These are phyloP conservation scores for Xylaria castorea DNA, from an alignment of 495 filamentous ascomycete genomes.

Conservation along the genomic window DNA sequence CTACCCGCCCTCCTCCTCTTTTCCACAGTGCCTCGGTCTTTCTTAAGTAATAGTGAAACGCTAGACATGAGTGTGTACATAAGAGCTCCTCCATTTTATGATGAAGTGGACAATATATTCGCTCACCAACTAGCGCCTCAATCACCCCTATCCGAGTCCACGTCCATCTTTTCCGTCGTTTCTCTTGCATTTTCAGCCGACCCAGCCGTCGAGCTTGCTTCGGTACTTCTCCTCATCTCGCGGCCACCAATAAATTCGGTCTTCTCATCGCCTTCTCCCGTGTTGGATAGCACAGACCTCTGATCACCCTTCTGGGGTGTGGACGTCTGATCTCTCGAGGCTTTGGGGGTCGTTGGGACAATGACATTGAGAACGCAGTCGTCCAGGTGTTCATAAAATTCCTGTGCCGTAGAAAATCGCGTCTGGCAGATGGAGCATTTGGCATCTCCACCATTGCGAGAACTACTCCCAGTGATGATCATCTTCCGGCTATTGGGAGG, in stretches of 20 bases:
- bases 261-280: slow-evolving; percentile 59
- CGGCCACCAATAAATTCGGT: slow-evolving; percentile 23
- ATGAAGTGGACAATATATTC: neutral
- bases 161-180: slow-evolving; percentile 25
- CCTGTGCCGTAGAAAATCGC: slow-evolving; percentile 90
- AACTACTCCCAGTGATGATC: slow-evolving; percentile 63
- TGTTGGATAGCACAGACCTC: slow-evolving; percentile 63
- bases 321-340: slow-evolving; percentile 63
- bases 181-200: slow-evolving; percentile 23
- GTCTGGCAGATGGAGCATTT: slow-evolving; percentile 95
- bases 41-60: neutral
- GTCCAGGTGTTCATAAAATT: slow-evolving; percentile 98
- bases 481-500: slow-evolving; percentile 96
- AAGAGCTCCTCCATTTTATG: neutral
- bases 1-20: neutral
- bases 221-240: neutral
- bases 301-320: slow-evolving; percentile 54
- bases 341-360: slow-evolving; percentile 79
- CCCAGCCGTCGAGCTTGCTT: slow-evolving; percentile 15
- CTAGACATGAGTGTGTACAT: neutral
- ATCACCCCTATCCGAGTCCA: slow-evolving; percentile 24
- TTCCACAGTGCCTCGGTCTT: neutral
- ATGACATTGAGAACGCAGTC: slow-evolving; percentile 97
- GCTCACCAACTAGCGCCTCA: neutral
- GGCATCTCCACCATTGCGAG: slow-evolving; percentile 72